Evolutionary conservation across 352 stramenopile genomes (phyloP).

Genomic region (Globisporangium abappressorium): DNA sequence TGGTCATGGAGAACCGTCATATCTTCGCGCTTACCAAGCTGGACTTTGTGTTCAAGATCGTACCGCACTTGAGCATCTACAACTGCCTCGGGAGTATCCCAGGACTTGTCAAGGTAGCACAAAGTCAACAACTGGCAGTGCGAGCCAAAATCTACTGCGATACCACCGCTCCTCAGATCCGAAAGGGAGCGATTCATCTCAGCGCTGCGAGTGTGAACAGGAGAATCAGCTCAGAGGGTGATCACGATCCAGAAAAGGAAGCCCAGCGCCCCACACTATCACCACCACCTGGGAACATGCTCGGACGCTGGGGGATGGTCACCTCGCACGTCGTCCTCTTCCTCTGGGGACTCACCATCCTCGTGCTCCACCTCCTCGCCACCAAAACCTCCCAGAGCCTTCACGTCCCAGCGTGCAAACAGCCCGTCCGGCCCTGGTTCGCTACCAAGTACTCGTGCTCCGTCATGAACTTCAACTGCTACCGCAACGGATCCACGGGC

Average conservation of each 20-base stretch:
- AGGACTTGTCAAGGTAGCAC: conserved; percentile 5
- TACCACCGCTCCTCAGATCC: background rate
- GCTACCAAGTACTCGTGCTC: conserved; percentile 30
- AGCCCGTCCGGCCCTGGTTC: conserved; percentile 25
- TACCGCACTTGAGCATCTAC: conserved; percentile 18
- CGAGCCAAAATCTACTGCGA: background rate
- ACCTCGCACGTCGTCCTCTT: conserved; percentile 12
- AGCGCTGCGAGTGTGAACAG: background rate
- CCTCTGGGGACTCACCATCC: conserved; percentile 13
- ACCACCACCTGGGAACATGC: background rate
- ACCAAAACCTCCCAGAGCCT: conserved; percentile 16
- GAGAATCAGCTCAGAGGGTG: background rate
- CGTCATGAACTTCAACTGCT: conserved; percentile 38
- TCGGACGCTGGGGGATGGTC: conserved; percentile 8
- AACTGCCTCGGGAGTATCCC: conserved; percentile 14
- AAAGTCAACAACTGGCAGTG: background rate
- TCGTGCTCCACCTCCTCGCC: conserved; percentile 18
- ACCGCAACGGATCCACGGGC: conserved; percentile 18
- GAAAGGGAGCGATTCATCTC: background rate
- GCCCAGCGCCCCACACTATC: too few relatives aligned
- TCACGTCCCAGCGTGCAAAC: conserved; percentile 15
- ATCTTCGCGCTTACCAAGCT: conserved; percentile 9
- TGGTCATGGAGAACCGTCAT: conserved; percentile 16
- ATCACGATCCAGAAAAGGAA: too few relatives aligned
- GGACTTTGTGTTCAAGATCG: conserved; percentile 19